Evolutionary conservation across 2,329 filamentous ascomycete genomes (phyloP).

Genomic region (Aspergillus vadensis): DNA sequence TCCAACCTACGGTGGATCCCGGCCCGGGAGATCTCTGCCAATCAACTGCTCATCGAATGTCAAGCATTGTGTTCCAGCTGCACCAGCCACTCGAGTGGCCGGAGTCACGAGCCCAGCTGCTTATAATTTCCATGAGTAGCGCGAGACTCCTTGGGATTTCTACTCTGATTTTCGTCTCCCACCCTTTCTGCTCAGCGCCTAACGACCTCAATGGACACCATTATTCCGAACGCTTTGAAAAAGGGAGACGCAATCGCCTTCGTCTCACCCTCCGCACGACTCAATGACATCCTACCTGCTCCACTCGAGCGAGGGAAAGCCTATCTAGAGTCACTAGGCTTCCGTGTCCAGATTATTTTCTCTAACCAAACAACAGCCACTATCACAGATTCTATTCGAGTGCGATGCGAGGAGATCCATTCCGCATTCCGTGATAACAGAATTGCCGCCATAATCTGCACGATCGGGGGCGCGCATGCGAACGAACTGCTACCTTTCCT

Average conservation of each 20-base stretch:
- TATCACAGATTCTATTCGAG: conserved; percentile 6
- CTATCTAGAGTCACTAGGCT: conserved; percentile 3
- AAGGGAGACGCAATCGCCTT: conserved; percentile 34
- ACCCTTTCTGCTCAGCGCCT: not conserved
- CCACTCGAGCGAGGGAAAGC: not conserved
- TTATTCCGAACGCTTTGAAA: conserved; percentile 22
- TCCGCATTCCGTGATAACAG: conserved; percentile 16
- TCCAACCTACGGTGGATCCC: no score
- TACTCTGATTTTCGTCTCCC: not conserved
- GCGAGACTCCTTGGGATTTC: no score
- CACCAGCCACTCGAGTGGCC: no score
- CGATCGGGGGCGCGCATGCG: conserved; percentile 26
- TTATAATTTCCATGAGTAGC: no score
- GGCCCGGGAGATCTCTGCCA: no score
- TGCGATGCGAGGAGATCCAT: conserved; percentile 14
- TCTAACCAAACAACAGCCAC: not conserved
- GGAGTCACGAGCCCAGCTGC: no score
- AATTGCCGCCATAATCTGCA: conserved; percentile 30
- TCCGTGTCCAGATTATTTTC: not conserved
- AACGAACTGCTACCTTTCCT: conserved; percentile 32
- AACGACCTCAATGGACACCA: not conserved
- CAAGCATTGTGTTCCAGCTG: no score
- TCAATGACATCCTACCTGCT: conserved; percentile 27
- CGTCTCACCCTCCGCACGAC: conserved; percentile 31
- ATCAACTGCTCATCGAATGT: no score